Evolutionary conservation across 495 filamentous ascomycete species (phyloP), one percentile per base, ranked within the genome.

Genomic region (Ramalina intermedia): DNA sequence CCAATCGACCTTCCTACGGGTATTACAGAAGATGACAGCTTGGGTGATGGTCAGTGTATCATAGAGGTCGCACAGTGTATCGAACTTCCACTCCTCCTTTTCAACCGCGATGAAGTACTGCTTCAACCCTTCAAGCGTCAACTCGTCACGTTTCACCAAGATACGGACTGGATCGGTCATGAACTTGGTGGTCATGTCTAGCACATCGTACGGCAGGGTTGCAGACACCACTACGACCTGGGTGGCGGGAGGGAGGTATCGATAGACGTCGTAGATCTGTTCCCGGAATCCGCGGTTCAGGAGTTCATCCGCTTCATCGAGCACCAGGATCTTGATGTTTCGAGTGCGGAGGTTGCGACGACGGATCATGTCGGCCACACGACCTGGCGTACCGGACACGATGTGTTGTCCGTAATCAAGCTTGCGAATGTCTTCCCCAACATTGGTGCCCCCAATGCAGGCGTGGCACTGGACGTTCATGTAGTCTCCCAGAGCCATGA

Each of bases 1-100:
- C 91, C 91, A 99, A 69, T 99, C 91, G 48, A 99, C 91, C 84
- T 99, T 99, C 63, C 93, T 78, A 58, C 91, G 83, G 13, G 91
- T 99, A 71, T 99, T 99, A 76, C 91, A 99, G 80, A 99, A 99
- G 65, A 99, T 99, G 59, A 99, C 91, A 9, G 91, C 91, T 66
- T 99, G 91, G 16, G 91, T 99, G 65, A 99, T 99, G 47, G 91
- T 99, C 52, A 99, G 70, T 6, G 91, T 99, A 62, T 99, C 91
- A 74, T 99, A 99, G 23, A 99, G 82, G 72, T 99, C 91, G 61
- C 87, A 96, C 8, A 99, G 80, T n/a, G 91, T 99, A 62, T 99
- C 91, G 55, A 99, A 88, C 61, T 99, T 99, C 91, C 91, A 99
- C 58, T 96, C 91, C 65, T 99, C 91, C 70, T 96, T 96, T 70